A percentile compares a stretch with the other conserved stretches of the same genome.
Conservation (phyloP, 1,139 yeast genomes). For the Wickerhamiella pararugosa region DNA sequence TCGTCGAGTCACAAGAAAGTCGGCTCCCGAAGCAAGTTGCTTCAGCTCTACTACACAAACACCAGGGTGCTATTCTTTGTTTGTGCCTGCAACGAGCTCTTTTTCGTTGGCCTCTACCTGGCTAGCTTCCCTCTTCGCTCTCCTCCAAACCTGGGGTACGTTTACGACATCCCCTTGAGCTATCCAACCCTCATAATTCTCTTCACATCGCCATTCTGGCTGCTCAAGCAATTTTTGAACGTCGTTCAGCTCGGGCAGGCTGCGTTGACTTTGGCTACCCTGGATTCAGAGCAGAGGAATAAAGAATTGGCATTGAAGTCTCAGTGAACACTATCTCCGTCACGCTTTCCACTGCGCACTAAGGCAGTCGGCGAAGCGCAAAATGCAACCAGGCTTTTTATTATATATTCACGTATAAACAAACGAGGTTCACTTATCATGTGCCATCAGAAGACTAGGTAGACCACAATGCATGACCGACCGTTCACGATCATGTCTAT, state of each 20-base stretch:
- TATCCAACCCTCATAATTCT: slow-evolving; percentile 52
- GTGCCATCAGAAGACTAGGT: too few relatives aligned
- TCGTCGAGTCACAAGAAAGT: slow-evolving; percentile 75
- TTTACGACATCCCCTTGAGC: slow-evolving; percentile 32
- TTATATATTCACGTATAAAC: too few relatives aligned
- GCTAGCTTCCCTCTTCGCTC: slow-evolving; percentile 42
- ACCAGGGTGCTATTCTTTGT: slow-evolving; percentile 69
- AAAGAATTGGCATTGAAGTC: background rate
- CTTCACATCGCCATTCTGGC: slow-evolving; percentile 71
- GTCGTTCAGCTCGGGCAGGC: slow-evolving; percentile 81
- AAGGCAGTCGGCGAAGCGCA: too few relatives aligned
- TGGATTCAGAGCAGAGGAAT: slow-evolving; percentile 47
- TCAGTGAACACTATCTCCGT: too few relatives aligned
- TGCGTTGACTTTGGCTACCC: slow-evolving; percentile 59
- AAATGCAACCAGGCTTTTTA: too few relatives aligned
- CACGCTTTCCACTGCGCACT: too few relatives aligned
- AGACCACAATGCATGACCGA: too few relatives aligned
- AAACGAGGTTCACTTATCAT: too few relatives aligned
- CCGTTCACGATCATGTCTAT: too few relatives aligned
- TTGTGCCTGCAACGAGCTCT: slow-evolving; percentile 85
- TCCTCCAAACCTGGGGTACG: slow-evolving; percentile 28
- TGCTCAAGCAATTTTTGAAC: slow-evolving; percentile 82
- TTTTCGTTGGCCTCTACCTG: slow-evolving; percentile 79
- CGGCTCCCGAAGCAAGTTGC: slow-evolving; percentile 51
- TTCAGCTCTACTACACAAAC: slow-evolving; percentile 77